Conservation (phyloP, 2,329 filamentous ascomycete genomes). For the Phaeoacremonium minimum region DNA sequence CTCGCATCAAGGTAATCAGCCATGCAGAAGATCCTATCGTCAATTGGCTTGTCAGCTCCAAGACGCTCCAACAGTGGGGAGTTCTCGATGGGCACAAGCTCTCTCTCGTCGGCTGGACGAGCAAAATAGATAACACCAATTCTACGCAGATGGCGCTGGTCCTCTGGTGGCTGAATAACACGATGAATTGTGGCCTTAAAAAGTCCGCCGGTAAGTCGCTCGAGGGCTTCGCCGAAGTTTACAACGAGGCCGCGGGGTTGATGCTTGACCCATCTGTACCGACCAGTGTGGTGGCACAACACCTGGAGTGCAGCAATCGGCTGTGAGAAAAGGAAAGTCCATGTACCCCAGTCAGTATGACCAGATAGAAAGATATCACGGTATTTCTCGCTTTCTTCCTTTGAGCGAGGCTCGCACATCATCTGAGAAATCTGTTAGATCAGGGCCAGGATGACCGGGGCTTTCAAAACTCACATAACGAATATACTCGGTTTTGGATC, state of each 20-base stretch:
- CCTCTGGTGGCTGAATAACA: constrained; percentile 9
- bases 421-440: constrained; percentile 20
- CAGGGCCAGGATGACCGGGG: too few relatives aligned
- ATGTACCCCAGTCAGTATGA: constrained; percentile 35
- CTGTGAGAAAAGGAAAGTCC: constrained; percentile 43
- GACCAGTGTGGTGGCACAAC: constrained; percentile 26
- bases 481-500: constrained; percentile 29
- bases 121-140: constrained; percentile 26
- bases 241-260: constrained; percentile 39
- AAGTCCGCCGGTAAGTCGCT: constrained; percentile 35
- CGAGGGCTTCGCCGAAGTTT: constrained; percentile 38
- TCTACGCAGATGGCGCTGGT: constrained; percentile 2
- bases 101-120: constrained; percentile 27
- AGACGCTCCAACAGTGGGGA: constrained; percentile 23
- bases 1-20: constrained; percentile 21
- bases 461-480: constrained; percentile 25
- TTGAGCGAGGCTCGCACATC: constrained; percentile 29
- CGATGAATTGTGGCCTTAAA: constrained; percentile 28
- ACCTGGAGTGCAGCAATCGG: constrained; percentile 50
- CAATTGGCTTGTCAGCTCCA: constrained; percentile 19
- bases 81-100: constrained; percentile 27
- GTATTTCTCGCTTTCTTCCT: constrained; percentile 27
- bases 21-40: constrained; percentile 20
- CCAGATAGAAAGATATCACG: constrained; percentile 31
- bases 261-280: constrained; percentile 39